Percentiles rank a stretch among this genome's conserved stretches.
Conservation (phyloP, 2,329 filamentous ascomycete genomes). For the Phialemonium atrogriseum region DNA sequence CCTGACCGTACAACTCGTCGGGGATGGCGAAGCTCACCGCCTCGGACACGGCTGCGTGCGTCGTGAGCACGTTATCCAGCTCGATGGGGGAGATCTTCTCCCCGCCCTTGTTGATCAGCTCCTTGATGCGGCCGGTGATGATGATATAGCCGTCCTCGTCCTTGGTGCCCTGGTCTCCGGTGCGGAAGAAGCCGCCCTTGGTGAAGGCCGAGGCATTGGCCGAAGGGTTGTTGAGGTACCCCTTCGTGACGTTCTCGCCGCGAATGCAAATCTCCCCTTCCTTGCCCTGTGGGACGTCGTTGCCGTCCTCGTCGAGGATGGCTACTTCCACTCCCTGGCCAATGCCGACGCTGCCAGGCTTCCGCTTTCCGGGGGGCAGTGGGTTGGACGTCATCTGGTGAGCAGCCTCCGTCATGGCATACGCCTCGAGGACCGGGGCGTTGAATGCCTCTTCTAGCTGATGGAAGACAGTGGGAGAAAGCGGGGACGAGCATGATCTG, state of each 20-base stretch:
- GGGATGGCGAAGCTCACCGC: constrained; percentile 78
- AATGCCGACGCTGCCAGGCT: constrained; percentile 74
- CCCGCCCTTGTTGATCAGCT: constrained; percentile 83
- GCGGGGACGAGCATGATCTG: constrained; percentile 75
- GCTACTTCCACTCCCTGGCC: constrained; percentile 76
- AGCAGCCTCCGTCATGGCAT: constrained; percentile 87
- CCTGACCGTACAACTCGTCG: constrained; percentile 77
- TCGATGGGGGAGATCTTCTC: constrained; percentile 88
- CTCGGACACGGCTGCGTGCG: constrained; percentile 64
- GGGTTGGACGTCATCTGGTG: constrained; percentile 79
- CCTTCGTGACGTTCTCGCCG: constrained; percentile 75
- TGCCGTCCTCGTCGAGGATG: constrained; percentile 64
- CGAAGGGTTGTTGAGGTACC: constrained; percentile 74
- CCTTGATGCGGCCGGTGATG: constrained; percentile 89
- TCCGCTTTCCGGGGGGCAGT: constrained; percentile 61
- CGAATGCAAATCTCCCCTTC: constrained; percentile 79
- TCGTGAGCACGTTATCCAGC: constrained; percentile 73
- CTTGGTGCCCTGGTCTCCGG: constrained; percentile 76
- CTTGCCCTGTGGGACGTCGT: constrained; percentile 57
- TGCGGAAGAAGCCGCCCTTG: constrained; percentile 73
- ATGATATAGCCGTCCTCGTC: constrained; percentile 75
- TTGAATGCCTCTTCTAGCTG: constrained; percentile 68
- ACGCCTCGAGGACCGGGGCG: constrained; percentile 79
- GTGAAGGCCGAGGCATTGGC: constrained; percentile 72
- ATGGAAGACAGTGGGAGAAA: constrained; percentile 74